Evolutionary conservation across 2,329 filamentous ascomycete species (phyloP).

Genomic region (Mycosphaerella arachidis): DNA sequence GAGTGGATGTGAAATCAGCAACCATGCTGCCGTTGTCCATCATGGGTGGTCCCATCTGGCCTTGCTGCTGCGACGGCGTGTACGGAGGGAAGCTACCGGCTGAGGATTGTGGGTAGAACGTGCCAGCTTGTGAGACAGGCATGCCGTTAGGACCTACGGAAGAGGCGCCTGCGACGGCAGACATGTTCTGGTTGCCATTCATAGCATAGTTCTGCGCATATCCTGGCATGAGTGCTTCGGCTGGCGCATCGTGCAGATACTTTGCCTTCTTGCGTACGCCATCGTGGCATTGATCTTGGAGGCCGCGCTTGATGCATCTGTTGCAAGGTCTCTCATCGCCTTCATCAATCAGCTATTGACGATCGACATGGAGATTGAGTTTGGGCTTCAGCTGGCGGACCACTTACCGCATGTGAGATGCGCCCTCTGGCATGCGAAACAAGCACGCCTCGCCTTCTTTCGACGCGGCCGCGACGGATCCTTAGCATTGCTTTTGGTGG

Average conservation of each 20-base stretch:
- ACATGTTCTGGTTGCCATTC: slow-evolving; percentile 21
- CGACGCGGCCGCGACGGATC: slow-evolving; percentile 83
- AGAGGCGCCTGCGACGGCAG: slow-evolving; percentile 17
- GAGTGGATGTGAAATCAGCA: slow-evolving; percentile 58
- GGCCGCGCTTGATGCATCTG: slow-evolving; percentile 86
- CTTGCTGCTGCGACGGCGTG: slow-evolving; percentile 27
- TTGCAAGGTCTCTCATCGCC: slow-evolving; percentile 93
- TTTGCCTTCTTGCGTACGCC: slow-evolving; percentile 98
- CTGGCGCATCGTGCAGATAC: slow-evolving; percentile 92
- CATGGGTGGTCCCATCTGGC: slow-evolving; percentile 39
- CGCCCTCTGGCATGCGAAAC: slow-evolving; percentile 93
- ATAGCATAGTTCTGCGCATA: slow-evolving; percentile 61
- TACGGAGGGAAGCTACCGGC: slow-evolving; percentile 38
- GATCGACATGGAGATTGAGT: slow-evolving; percentile 7
- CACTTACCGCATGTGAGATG: slow-evolving; percentile 96
- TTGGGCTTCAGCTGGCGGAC: slow-evolving; percentile 1
- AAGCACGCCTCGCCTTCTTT: slow-evolving; percentile 94
- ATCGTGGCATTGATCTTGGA: slow-evolving; percentile 89
- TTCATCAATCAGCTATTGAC: slow-evolving; percentile 38
- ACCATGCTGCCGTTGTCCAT: slow-evolving; percentile 40
- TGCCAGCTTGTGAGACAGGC: slow-evolving; percentile 31
- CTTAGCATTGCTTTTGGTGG: slow-evolving; percentile 57
- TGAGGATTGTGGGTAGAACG: slow-evolving; percentile 42
- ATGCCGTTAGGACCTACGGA: slow-evolving; percentile 17
- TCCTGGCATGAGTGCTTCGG: slow-evolving; percentile 83